Evolutionary conservation across 169 alveolate genomes (phyloP).

Genomic region (Blepharisma undulans): DNA sequence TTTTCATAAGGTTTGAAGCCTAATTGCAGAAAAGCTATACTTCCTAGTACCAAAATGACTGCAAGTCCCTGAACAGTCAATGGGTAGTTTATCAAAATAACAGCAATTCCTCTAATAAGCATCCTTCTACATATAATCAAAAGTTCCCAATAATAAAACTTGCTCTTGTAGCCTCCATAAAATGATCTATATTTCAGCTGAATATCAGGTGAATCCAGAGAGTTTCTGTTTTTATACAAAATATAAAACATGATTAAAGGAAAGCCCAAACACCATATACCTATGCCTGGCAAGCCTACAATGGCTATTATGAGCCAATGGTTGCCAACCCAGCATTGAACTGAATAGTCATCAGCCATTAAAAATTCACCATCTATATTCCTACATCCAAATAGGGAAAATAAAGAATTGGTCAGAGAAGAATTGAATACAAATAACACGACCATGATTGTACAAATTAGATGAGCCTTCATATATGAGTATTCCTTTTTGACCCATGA

Average conservation of each 20-base stretch:
- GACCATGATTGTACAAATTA: background rate
- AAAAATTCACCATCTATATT: background rate
- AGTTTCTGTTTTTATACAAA: background rate
- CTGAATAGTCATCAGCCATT: background rate
- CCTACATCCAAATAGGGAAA: background rate
- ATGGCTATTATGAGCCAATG: background rate
- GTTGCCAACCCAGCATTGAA: background rate
- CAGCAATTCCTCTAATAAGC: background rate
- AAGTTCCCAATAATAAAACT: conserved; percentile 26
- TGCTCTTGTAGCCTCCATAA: background rate
- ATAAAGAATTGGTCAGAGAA: background rate
- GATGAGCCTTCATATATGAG: background rate
- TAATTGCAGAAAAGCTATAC: background rate
- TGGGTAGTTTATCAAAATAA: background rate
- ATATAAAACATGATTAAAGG: conserved; percentile 13
- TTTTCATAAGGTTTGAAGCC: conserved; percentile 5
- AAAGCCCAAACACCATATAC: conserved; percentile 1
- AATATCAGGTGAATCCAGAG: background rate
- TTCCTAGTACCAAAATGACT: background rate
- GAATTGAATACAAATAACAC: background rate
- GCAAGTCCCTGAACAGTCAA: background rate
- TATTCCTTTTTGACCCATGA: background rate
- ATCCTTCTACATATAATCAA: background rate
- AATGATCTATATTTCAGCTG: background rate
- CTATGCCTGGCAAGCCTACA: conserved; percentile 9